Evolutionary conservation across 1,284 basidiomycete genomes (phyloP).

Genomic region (Psilocybe mexicana): DNA sequence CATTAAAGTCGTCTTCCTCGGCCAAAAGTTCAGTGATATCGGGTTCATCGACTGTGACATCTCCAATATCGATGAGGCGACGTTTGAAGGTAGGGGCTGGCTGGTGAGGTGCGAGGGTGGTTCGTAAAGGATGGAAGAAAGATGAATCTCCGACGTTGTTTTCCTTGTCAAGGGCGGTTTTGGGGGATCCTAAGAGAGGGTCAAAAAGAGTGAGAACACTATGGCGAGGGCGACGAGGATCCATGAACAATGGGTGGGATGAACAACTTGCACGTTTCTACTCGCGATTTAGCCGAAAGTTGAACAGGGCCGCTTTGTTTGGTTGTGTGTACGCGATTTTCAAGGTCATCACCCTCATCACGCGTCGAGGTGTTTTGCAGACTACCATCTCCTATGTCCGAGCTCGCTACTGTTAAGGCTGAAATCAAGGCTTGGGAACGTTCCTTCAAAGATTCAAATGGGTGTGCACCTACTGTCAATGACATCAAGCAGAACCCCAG

Average conservation of each 20-base stretch:
- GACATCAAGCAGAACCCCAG: slow-evolving; percentile 72
- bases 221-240: slow-evolving; percentile 32
- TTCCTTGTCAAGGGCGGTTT: slow-evolving; percentile 55
- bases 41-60: slow-evolving; percentile 42
- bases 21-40: slow-evolving; percentile 29
- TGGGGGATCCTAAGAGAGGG: slow-evolving; percentile 42
- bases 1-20: slow-evolving; percentile 34
- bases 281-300: background rate
- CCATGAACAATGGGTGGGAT: slow-evolving; percentile 15
- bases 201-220: slow-evolving; percentile 61
- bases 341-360: slow-evolving; percentile 15
- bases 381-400: slow-evolving; percentile 36
- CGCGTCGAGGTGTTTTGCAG: background rate
- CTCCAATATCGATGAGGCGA: slow-evolving; percentile 62
- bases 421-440: slow-evolving; percentile 87
- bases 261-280: background rate
- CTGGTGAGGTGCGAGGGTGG: slow-evolving; percentile 27
- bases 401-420: slow-evolving; percentile 56
- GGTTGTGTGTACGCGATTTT: slow-evolving; percentile 37
- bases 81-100: slow-evolving; percentile 39
- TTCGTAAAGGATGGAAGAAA: slow-evolving; percentile 44
- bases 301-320: slow-evolving; percentile 30
- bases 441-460: slow-evolving; percentile 62
- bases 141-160: slow-evolving; percentile 50
- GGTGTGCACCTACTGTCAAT: slow-evolving; percentile 68